phyloP scores from a whole-genome alignment of 768 basidiomycete genomes.

The Termitomyces sp. region DNA sequence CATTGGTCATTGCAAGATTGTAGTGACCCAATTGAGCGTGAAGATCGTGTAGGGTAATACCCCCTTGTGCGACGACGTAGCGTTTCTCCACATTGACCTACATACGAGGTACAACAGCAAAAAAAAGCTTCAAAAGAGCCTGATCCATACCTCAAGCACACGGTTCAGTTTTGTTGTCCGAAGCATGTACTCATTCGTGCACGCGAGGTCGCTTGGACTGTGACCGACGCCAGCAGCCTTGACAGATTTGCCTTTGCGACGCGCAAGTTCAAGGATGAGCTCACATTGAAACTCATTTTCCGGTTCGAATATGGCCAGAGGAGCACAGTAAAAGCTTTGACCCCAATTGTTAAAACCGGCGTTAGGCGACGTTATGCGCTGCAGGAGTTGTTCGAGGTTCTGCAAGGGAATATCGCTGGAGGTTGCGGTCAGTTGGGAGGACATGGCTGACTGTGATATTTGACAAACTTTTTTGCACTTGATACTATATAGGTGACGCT shows the following conservation, averaged over 20 bases:
- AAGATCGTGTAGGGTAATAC: conserved; percentile 71
- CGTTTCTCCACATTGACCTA: conserved; percentile 68
- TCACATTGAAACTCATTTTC: conserved; percentile 61
- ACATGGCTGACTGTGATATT: conserved; percentile 26
- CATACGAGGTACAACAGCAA: conserved; percentile 11
- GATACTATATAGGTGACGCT: conserved; percentile 22
- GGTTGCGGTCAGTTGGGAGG: conserved; percentile 25
- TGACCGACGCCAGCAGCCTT: conserved; percentile 89
- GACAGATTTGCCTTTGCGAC: conserved; percentile 62
- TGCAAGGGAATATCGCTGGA: conserved; percentile 35
- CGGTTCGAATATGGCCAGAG: conserved; percentile 73
- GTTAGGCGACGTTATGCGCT: conserved; percentile 42
- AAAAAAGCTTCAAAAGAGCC: conserved; percentile 13
- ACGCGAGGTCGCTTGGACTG: conserved; percentile 90
- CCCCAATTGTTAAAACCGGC: conserved; percentile 84
- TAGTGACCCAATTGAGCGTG: conserved; percentile 60
- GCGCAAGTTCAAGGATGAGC: conserved; percentile 75
- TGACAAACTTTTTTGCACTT: conserved; percentile 28
- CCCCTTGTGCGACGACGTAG: conserved; percentile 69
- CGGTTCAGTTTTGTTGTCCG: conserved; percentile 68
- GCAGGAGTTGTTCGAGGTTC: conserved; percentile 47
- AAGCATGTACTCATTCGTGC: conserved; percentile 84
- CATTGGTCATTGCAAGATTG: conserved; percentile 81
- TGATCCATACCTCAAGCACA: conserved; percentile 65
- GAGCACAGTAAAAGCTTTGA: conserved; percentile 64